These are phyloP conservation scores for Funneliformis mosseae DNA, from an alignment of 192 early-diverging fungal species.

Conservation along the genomic window DNA sequence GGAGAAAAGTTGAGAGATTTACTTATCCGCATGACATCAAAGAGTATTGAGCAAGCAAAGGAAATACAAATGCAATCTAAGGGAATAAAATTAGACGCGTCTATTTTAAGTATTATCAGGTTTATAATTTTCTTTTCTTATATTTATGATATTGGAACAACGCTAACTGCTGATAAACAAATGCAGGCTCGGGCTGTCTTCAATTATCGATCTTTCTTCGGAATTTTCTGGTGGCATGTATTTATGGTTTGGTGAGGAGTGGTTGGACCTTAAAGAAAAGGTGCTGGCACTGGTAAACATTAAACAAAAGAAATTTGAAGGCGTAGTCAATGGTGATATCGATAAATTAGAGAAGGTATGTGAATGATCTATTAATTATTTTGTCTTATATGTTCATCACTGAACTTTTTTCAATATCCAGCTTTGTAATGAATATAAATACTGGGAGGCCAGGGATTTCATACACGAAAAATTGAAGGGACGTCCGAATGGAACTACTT, in stretches of 20 bases:
- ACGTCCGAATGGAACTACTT: background rate
- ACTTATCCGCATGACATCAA: background rate
- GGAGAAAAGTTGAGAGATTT: slow-evolving; percentile 12
- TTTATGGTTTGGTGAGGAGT: slow-evolving; percentile 25
- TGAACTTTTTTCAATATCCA: background rate
- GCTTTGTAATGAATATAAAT: slow-evolving; percentile 17
- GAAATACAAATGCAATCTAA: background rate
- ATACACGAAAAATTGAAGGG: background rate
- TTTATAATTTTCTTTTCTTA: background rate
- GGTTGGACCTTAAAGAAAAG: slow-evolving; percentile 3
- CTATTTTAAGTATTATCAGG: background rate
- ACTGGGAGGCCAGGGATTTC: background rate
- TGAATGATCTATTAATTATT: slow-evolving; percentile 16
- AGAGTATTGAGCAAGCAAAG: background rate
- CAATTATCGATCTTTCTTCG: slow-evolving; percentile 29
- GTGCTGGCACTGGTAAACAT: background rate
- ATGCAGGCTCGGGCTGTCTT: slow-evolving; percentile 29
- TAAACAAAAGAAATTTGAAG: slow-evolving; percentile 3
- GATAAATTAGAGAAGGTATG: background rate
- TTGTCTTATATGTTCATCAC: background rate
- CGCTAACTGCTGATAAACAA: background rate
- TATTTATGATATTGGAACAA: background rate
- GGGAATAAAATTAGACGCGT: background rate
- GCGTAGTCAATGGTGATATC: background rate
- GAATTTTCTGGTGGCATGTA: slow-evolving; percentile 29